Percentiles rank a stretch among this genome's conserved stretches.
These are phyloP conservation scores for Fusarium clavum DNA, from an alignment of 2,329 filamentous ascomycete genomes.

Conservation along the genomic window DNA sequence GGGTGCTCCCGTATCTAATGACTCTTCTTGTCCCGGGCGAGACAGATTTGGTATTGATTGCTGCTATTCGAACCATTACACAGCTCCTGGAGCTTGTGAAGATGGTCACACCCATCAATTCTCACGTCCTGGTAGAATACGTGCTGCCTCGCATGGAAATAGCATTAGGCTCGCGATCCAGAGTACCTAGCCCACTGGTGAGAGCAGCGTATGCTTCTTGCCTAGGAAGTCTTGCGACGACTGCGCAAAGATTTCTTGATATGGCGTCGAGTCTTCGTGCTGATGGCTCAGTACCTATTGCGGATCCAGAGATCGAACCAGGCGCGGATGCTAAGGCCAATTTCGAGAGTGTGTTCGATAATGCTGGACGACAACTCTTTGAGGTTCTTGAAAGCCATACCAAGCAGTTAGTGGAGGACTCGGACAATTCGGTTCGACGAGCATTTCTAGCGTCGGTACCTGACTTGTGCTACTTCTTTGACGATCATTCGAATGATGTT, in stretches of 20 bases:
- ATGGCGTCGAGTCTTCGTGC: slow-evolving; percentile 89
- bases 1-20: slow-evolving; percentile 91
- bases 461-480: slow-evolving; percentile 94
- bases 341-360: slow-evolving; percentile 87
- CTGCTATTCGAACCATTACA: slow-evolving; percentile 86
- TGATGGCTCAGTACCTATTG: slow-evolving; percentile 81
- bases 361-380: slow-evolving; percentile 83
- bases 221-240: slow-evolving; percentile 86
- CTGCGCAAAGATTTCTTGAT: slow-evolving; percentile 86
- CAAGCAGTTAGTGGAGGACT: slow-evolving; percentile 88
- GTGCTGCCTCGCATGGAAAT: slow-evolving; percentile 72
- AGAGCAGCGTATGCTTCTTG: slow-evolving; percentile 94
- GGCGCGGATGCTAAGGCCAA: slow-evolving; percentile 74
- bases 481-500: slow-evolving; percentile 93
- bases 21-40: slow-evolving; percentile 79
- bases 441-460: slow-evolving; percentile 93
- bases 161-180: slow-evolving; percentile 59
- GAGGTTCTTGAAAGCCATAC: slow-evolving; percentile 88
- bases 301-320: slow-evolving; percentile 84
- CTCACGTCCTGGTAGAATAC: slow-evolving; percentile 76
- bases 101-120: slow-evolving; percentile 84
- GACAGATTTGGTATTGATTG: slow-evolving; percentile 84
- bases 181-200: slow-evolving; percentile 73
- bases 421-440: slow-evolving; percentile 84
- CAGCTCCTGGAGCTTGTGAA: slow-evolving; percentile 88